Evolutionary conservation across 768 basidiomycete species (phyloP).

Genomic region (Boletus rubroflammeus): DNA sequence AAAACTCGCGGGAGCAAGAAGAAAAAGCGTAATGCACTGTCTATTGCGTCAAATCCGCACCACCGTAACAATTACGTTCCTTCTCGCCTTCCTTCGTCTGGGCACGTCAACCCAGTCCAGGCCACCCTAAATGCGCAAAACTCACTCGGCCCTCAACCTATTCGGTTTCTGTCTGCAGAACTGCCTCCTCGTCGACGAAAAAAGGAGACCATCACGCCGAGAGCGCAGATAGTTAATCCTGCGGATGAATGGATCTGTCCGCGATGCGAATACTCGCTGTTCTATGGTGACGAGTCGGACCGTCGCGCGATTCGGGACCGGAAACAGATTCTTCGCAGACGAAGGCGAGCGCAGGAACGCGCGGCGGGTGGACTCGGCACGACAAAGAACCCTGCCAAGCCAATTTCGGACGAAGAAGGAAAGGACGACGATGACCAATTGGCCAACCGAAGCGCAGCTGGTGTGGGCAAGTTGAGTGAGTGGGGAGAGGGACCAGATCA

Average conservation of each 20-base stretch:
- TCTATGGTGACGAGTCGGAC: constrained; percentile 77
- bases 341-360: constrained; percentile 69
- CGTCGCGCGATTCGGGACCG: constrained; percentile 63
- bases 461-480: constrained; percentile 6
- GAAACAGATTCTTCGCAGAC: constrained; percentile 72
- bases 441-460: neutral
- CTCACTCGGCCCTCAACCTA: constrained; percentile 54
- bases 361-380: constrained; percentile 38
- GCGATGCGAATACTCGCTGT: constrained; percentile 89
- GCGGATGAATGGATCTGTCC: constrained; percentile 92
- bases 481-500: constrained; percentile 19
- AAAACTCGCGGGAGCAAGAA: constrained; percentile 55
- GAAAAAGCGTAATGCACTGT: constrained; percentile 89
- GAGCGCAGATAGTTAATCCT: constrained; percentile 46
- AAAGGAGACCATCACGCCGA: constrained; percentile 25
- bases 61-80: constrained; percentile 93
- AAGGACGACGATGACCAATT: constrained; percentile 14
- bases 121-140: constrained; percentile 42
- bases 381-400: constrained; percentile 21
- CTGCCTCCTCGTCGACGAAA: constrained; percentile 48
- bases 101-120: constrained; percentile 37
- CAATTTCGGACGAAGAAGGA: constrained; percentile 26
- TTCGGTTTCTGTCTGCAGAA: constrained; percentile 67
- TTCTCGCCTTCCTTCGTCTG: constrained; percentile 64
- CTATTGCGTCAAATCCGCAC: constrained; percentile 94